Percentiles rank a stretch among this genome's conserved stretches.
Evolutionary conservation across 768 basidiomycete species (phyloP).

Genomic region (Phanerochaete carnosa): DNA sequence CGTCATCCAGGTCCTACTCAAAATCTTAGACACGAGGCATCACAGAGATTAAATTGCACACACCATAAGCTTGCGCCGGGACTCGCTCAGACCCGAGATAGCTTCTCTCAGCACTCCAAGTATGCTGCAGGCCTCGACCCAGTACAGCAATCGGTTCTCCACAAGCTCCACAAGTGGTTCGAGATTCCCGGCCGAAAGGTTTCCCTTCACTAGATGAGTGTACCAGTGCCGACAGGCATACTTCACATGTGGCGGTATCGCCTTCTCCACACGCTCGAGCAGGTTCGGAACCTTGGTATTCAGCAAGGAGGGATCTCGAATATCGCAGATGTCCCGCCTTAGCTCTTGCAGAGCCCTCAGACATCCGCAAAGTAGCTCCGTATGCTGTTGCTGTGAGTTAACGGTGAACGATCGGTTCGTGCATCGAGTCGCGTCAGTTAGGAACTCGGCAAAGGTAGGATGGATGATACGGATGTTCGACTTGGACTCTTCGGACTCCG

Average conservation of each 20-base stretch:
- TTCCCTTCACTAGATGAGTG: slow-evolving; percentile 13
- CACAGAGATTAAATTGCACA: too few species aligned
- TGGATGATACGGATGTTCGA: background rate
- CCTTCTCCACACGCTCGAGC: background rate
- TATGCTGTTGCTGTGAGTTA: background rate
- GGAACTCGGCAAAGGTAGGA: background rate
- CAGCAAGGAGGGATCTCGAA: background rate
- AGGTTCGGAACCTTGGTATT: slow-evolving; percentile 2
- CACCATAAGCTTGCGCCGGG: background rate
- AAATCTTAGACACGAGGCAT: too few species aligned
- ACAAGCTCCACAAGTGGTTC: slow-evolving; percentile 11
- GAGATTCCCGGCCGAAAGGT: background rate
- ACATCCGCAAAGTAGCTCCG: background rate
- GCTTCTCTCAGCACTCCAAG: slow-evolving; percentile 1
- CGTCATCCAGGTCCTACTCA: too few species aligned
- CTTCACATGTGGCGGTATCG: slow-evolving; percentile 14
- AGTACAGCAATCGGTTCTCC: slow-evolving; percentile 16
- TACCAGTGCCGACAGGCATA: slow-evolving; percentile 23
- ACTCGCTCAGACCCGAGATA: background rate
- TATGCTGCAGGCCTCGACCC: slow-evolving; percentile 18
- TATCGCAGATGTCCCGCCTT: slow-evolving; percentile 4
- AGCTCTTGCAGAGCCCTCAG: background rate
- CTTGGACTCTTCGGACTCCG: background rate
- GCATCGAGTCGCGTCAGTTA: background rate
- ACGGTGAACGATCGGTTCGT: background rate